Percentiles rank a stretch among this genome's conserved stretches.
phyloP scores from a whole-genome alignment of 176 grass and related monocot species.

The Oropetium thomaeum region DNA sequence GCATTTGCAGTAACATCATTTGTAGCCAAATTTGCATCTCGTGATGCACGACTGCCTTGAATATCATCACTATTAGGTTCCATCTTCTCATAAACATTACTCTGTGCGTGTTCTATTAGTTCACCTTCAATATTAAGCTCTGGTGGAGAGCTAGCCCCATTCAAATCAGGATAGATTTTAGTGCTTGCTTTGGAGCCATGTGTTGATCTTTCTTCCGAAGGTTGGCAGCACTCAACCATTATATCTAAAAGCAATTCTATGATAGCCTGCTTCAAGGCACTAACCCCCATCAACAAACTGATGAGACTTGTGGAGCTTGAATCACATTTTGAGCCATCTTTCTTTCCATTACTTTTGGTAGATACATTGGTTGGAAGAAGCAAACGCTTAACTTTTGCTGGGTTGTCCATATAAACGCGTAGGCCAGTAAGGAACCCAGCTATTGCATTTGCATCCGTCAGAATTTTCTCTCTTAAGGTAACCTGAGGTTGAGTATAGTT shows the following conservation, averaged over 20 bases:
- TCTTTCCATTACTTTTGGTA: slow-evolving; percentile 47
- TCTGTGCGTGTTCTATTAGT: slow-evolving; percentile 37
- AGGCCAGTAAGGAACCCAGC: slow-evolving; percentile 80
- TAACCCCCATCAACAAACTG: slow-evolving; percentile 84
- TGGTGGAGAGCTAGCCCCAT: slow-evolving; percentile 54
- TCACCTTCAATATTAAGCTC: slow-evolving; percentile 50
- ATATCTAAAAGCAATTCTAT: slow-evolving; percentile 96
- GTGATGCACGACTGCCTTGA: slow-evolving; percentile 24
- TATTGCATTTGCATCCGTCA: slow-evolving; percentile 75
- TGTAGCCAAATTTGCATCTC: slow-evolving; percentile 41
- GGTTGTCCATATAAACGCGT: slow-evolving; percentile 85
- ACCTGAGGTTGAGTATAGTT: slow-evolving; percentile 64
- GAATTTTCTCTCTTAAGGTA: slow-evolving; percentile 78
- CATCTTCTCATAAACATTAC: slow-evolving; percentile 37
- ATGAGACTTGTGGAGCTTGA: slow-evolving; percentile 64
- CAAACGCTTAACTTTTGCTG: slow-evolving; percentile 82
- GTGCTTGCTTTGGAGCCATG: slow-evolving; percentile 50
- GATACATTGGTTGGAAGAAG: slow-evolving; percentile 76
- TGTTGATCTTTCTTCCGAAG: slow-evolving; percentile 60
- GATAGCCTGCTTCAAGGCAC: slow-evolving; percentile 86
- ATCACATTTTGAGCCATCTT: slow-evolving; percentile 53
- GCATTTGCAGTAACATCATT: slow-evolving; percentile 36
- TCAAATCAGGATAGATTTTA: slow-evolving; percentile 63
- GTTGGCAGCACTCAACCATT: slow-evolving; percentile 94
- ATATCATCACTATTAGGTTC: slow-evolving; percentile 43